Percentiles rank a stretch among this genome's conserved stretches.
These are phyloP conservation scores for Bocquillonia castaneifolia DNA, from an alignment of 441 rosid species.

Conservation along the genomic window DNA sequence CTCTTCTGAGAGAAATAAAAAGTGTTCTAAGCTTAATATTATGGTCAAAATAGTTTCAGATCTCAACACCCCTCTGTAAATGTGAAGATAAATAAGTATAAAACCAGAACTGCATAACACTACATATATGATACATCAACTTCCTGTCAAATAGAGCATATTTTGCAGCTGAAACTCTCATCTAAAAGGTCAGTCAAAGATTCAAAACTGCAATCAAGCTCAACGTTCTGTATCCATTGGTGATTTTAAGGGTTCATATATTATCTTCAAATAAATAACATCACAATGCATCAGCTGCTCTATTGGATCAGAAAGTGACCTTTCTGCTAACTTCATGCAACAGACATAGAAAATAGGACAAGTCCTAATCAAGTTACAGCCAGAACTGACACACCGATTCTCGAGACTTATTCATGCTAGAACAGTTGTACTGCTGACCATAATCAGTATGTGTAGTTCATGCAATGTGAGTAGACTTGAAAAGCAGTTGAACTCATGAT, in stretches of 20 bases:
- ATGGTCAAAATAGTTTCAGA: background rate
- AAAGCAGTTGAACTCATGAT: background rate
- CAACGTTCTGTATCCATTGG: background rate
- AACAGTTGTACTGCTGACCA: background rate
- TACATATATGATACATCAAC: background rate
- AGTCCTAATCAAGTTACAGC: background rate
- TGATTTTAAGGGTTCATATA: background rate
- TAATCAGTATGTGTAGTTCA: background rate
- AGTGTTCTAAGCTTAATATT: background rate
- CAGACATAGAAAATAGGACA: background rate
- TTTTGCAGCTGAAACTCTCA: background rate
- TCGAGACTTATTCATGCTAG: background rate
- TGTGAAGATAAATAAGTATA: background rate
- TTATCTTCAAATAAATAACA: slow-evolving; percentile 1
- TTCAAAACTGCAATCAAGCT: slow-evolving; percentile 3
- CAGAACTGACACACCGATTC: background rate
- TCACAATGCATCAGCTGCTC: slow-evolving; percentile 1
- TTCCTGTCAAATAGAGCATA: background rate
- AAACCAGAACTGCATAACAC: background rate
- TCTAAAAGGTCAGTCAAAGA: background rate
- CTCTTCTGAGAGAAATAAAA: background rate
- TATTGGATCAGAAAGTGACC: background rate
- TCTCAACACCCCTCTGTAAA: background rate
- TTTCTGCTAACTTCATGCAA: background rate
- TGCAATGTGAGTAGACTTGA: background rate